Evolutionary conservation across 225 moss, liverwort and hornwort species (phyloP).

Genomic region (Straminergon stramineum): DNA sequence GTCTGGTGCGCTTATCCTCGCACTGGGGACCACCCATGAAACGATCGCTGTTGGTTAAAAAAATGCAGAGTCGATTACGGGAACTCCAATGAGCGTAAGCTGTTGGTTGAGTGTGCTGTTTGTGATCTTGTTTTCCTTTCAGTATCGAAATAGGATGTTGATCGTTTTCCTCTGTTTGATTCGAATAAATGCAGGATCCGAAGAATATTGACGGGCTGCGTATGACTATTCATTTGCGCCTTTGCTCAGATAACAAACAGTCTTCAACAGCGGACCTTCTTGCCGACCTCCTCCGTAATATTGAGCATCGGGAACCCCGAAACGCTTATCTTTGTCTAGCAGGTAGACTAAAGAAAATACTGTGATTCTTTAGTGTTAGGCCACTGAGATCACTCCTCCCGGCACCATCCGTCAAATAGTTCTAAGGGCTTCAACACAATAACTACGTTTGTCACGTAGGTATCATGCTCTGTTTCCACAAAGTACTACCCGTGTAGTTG

Average conservation of each 20-base stretch:
- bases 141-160: neutral
- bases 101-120: neutral
- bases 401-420: neutral
- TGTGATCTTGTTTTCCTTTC: neutral
- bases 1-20: neutral
- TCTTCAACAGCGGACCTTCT: constrained; percentile 24
- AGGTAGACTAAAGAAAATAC: constrained; percentile 12
- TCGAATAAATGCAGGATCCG: constrained; percentile 40
- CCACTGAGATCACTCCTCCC: neutral
- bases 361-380: neutral
- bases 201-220: constrained; percentile 63
- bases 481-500: neutral
- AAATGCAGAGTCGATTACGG: neutral
- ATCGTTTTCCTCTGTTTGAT: neutral
- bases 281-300: constrained; percentile 29
- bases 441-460: neutral
- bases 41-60: neutral
- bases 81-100: neutral
- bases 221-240: constrained; percentile 42
- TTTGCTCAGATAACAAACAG: constrained; percentile 55
- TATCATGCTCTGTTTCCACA: neutral
- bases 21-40: neutral
- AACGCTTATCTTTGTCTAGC: constrained; percentile 60
- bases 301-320: constrained; percentile 55
- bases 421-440: neutral